These are phyloP conservation scores for Apiospora hydei DNA, from an alignment of 2,329 filamentous ascomycete species.

Conservation along the genomic window DNA sequence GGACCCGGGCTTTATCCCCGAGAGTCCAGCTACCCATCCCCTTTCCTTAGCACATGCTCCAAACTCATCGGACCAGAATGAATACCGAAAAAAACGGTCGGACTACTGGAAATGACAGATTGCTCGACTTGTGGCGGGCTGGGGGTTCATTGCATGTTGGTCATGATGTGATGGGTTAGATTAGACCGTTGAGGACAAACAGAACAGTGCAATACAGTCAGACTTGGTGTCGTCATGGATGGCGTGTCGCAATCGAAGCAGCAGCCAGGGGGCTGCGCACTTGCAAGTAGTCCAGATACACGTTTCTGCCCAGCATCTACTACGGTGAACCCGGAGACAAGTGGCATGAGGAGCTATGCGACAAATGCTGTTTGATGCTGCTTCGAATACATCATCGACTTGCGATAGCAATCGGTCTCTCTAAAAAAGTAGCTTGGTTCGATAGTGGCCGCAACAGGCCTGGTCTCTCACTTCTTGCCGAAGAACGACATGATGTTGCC, in stretches of 20 bases:
- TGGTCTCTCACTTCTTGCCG: slow-evolving; percentile 40
- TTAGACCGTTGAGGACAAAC: neutral
- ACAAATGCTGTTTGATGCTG: neutral
- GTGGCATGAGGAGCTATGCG: too few species aligned
- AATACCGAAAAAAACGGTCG: neutral
- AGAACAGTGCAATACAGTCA: neutral
- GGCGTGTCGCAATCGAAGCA: neutral
- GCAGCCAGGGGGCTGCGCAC: neutral
- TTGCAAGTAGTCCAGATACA: neutral
- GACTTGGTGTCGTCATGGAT: slow-evolving; percentile 22
- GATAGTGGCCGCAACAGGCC: too few species aligned
- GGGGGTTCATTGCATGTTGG: neutral
- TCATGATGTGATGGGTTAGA: neutral
- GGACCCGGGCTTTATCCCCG: slow-evolving; percentile 20
- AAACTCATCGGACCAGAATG: neutral
- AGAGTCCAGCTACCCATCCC: neutral
- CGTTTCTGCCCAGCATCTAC: neutral
- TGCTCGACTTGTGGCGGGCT: neutral
- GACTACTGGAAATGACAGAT: neutral
- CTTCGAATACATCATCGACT: neutral
- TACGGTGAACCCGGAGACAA: neutral
- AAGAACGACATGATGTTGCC: slow-evolving; percentile 47
- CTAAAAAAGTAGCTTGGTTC: neutral
- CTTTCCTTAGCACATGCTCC: neutral
- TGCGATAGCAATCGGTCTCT: neutral